These are phyloP conservation scores for Ceriops decandra DNA, from an alignment of 345 rosid genomes.

Conservation along the genomic window DNA sequence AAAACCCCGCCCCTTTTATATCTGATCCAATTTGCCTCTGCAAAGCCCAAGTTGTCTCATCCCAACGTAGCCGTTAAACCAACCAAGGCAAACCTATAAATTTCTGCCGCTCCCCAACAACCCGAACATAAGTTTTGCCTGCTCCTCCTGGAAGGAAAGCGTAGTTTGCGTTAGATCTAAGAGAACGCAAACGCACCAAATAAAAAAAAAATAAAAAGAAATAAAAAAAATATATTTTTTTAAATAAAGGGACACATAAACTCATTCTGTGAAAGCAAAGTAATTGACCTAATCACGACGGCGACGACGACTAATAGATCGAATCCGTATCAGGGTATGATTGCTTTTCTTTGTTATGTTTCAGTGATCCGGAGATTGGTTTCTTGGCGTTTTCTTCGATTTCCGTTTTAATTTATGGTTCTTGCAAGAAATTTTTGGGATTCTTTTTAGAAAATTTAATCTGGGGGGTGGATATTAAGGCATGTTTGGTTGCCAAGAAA, in stretches of 20 bases:
- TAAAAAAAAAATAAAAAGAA: no score
- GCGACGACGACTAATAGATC: not conserved
- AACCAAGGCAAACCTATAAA: not conserved
- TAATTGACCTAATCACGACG: no score
- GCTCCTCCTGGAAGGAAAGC: not conserved
- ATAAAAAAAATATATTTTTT: no score
- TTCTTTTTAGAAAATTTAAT: not conserved
- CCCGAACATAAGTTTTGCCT: conserved; percentile 12
- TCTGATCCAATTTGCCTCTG: no score
- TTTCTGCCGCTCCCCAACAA: not conserved
- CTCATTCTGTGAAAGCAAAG: no score
- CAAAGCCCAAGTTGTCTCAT: not conserved
- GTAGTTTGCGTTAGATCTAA: conserved; percentile 37
- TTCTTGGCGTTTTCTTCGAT: not conserved
- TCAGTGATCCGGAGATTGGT: not conserved
- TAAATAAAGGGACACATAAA: not conserved
- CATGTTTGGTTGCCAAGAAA: not conserved
- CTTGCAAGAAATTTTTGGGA: not conserved
- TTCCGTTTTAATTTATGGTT: not conserved
- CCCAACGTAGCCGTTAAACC: no score
- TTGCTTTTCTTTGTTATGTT: no score
- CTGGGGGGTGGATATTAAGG: no score
- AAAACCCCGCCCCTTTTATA: no score
- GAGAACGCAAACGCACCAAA: not conserved
- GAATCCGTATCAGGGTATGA: not conserved